Evolutionary conservation across 2,329 filamentous ascomycete species (phyloP), one percentile per base, ranked within the genome.

Genomic region (Calonectria fujianensis): DNA sequence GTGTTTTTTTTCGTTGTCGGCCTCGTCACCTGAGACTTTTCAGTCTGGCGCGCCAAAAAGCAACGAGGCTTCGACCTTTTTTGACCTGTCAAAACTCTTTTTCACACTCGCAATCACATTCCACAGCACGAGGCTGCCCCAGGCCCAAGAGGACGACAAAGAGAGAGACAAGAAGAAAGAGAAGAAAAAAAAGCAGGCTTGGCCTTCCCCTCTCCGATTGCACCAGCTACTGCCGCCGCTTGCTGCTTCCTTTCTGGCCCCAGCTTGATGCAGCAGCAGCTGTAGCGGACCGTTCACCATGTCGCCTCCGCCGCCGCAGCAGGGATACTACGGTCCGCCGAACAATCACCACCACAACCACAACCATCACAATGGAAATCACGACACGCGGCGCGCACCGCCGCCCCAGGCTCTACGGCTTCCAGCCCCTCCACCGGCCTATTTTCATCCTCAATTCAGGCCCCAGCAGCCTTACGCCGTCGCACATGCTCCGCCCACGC

Each of bases 361-460:
- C n/a, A 29, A 37, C 64, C 45, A 52, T 51, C 45, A 37, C 20
- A 63, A 63, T 63, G 57, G 57, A 35, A 63, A 20, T 39, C 35
- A 63, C 20, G 57, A 63, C 57, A 27, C 57, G 16, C 57, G 57
- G 27, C 57, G 57, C 57, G 57, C 45, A n/a, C 45, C 10, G 35
- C 41, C 31, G 4, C 64, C 64, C 16, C 64, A 50, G n/a, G 29
- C 64, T 32, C 31, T 51, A 27, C 65, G 32, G 16, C 65, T 52
- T 31, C 65, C 65, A 35, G 65, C 48, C 13, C 65, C 64, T 1
- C 76, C 76, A 11, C 72, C 72, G 8, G 70, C 78, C 45, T 71
- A 70, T 14, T 77, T 77, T 64, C 57, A 75, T 51, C 59, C 64
- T 14, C 72, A 70, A 1, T 72, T 75, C 41, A 75, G 70, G 20